Evolutionary conservation across 2,329 filamentous ascomycete species (phyloP), one percentile per base, ranked within the genome.

Genomic region (Neofusicoccum sp.): DNA sequence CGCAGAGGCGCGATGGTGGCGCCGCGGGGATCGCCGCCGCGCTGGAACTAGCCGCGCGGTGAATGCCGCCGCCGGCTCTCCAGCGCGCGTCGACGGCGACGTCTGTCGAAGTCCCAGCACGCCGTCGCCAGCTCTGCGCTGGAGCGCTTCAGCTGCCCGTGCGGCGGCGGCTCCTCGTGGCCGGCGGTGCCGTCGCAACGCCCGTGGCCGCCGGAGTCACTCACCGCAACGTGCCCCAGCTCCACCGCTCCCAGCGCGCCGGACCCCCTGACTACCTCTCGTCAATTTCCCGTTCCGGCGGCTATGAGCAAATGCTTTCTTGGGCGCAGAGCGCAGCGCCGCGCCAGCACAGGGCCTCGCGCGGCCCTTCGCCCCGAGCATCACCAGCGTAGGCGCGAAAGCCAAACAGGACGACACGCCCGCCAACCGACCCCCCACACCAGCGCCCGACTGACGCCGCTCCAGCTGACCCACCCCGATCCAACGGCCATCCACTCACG

Each of bases 391-490:
- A 34, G 28, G 16, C 49, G 16, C 49, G 16, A 54, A 58, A 58
- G 54, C 54, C 39, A 58, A 58, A 58, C 54, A 44, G 31, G 16
- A 58, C 54, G 39, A 58, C 54, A 56, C 44, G 52, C 37, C 28
- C 52, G 39, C 52, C 52, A 16, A 11, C 29, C 52, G 14, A 28
- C 52, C 52, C 33, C 52, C 33, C 52, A 22, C 52, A 56, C 37
- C 52, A 31, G 36, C 54, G 54, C 54, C 54, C 52, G 29, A 56
- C 39, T 28, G 36, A 9, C 45, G 52, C 52, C 54, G 54, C n/a
- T 36, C 28, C 54, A 58, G 54, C 54, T 58, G 54, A 58, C 54
- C 54, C 54, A 58, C 54, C 54, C 41, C 9, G 54, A 31, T 9
- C 41, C 39, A 36, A 14, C 41, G 28, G 29, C 54, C 54, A 45